Percentiles rank a stretch among this genome's conserved stretches.
phyloP scores from a whole-genome alignment of 2,329 filamentous ascomycete genomes.

The Botrytis medusae region DNA sequence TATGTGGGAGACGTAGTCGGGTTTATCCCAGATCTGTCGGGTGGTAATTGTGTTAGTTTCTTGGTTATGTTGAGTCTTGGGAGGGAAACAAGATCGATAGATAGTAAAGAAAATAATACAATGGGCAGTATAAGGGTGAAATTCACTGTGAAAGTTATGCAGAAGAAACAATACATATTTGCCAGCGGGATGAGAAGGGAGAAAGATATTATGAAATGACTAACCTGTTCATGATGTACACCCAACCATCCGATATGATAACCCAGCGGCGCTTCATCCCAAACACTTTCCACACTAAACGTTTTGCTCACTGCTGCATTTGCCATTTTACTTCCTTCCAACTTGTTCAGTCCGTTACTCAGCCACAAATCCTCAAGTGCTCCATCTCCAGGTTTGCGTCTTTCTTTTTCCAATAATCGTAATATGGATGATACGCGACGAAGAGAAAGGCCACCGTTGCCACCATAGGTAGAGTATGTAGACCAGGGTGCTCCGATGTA shows the following conservation, averaged over 20 bases:
- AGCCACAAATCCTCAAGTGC: constrained; percentile 58
- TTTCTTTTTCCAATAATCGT: constrained; percentile 50
- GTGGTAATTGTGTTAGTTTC: constrained; percentile 35
- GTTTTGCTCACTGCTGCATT: constrained; percentile 42
- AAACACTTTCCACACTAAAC: constrained; percentile 52
- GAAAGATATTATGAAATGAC: neutral
- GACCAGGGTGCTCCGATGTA: constrained; percentile 47
- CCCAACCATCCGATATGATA: constrained; percentile 51
- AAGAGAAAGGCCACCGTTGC: constrained; percentile 55
- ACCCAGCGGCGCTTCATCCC: constrained; percentile 53
- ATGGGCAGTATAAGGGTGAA: neutral
- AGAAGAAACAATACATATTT: neutral
- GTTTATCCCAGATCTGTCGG: constrained; percentile 48
- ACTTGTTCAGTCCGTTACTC: constrained; percentile 47
- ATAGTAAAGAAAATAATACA: neutral
- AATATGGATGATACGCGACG: constrained; percentile 53
- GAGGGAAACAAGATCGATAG: too few relatives aligned
- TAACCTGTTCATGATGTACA: constrained; percentile 36
- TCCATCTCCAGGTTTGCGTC: constrained; percentile 48
- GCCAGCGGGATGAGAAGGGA: neutral
- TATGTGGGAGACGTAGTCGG: constrained; percentile 47
- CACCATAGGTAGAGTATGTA: constrained; percentile 44
- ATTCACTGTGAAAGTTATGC: neutral
- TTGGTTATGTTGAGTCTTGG: neutral
- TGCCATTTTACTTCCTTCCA: constrained; percentile 52